Conservation (phyloP, 176 grass and related monocot species). For the Aegilops longissima region DNA sequence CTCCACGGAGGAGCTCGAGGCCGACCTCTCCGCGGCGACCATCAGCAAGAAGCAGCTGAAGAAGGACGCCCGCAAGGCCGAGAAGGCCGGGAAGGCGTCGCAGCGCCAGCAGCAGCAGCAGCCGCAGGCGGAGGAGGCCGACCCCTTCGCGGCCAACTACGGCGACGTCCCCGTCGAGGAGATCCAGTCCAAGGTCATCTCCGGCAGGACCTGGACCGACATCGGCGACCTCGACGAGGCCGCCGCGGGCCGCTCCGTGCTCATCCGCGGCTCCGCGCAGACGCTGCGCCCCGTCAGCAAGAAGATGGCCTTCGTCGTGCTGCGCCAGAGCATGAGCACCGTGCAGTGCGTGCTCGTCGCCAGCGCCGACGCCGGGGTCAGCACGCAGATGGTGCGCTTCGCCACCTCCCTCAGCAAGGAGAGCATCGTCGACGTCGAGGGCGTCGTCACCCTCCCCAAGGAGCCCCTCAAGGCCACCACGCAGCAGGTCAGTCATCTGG, state of each 20-base stretch:
- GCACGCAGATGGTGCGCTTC: constrained; percentile 90
- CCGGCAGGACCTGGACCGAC: constrained; percentile 54
- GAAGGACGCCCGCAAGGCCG: constrained; percentile 82
- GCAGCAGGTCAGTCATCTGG: constrained; percentile 52
- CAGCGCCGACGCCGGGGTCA: constrained; percentile 54
- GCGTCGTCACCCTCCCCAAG: constrained; percentile 70
- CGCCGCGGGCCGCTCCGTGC: constrained; percentile 42
- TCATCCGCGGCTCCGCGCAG: constrained; percentile 70
- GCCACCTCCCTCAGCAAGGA: constrained; percentile 81
- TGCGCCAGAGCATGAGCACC: constrained; percentile 74
- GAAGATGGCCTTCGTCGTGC: constrained; percentile 94
- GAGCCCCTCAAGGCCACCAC: constrained; percentile 90
- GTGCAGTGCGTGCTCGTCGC: constrained; percentile 85
- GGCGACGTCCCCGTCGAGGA: constrained; percentile 69
- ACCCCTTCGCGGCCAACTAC: constrained; percentile 59
- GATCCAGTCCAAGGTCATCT: constrained; percentile 78
- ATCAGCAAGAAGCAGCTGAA: constrained; percentile 70
- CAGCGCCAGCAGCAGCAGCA: constrained; percentile 45
- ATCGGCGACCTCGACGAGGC: constrained; percentile 41
- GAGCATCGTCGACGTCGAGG: constrained; percentile 82
- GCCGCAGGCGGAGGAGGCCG: constrained; percentile 16
- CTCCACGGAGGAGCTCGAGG: not conserved
- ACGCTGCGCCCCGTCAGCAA: constrained; percentile 71
- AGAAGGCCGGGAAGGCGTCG: constrained; percentile 66
- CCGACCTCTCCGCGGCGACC: not conserved